Evolutionary conservation across 768 basidiomycete species (phyloP).

Genomic region (Dioszegia crocea): DNA sequence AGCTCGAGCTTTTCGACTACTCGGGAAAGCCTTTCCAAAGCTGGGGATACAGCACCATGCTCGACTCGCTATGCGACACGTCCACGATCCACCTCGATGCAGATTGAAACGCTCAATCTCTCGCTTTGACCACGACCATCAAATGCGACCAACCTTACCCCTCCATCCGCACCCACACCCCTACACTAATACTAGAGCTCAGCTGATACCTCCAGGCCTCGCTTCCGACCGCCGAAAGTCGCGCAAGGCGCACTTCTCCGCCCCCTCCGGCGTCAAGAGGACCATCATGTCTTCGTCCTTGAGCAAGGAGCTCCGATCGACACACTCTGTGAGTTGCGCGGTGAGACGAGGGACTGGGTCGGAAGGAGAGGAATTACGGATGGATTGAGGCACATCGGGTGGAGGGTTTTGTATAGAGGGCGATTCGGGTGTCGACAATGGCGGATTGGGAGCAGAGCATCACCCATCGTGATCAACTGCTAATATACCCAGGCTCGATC

Average conservation of each 20-base stretch:
- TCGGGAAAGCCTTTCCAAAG: too few relatives aligned
- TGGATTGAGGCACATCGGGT: too few relatives aligned
- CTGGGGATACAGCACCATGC: too few relatives aligned
- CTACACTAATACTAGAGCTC: too few relatives aligned
- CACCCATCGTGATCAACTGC: background rate
- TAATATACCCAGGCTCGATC: constrained; percentile 58
- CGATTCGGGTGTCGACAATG: background rate
- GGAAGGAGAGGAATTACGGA: background rate
- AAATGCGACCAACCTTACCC: too few relatives aligned
- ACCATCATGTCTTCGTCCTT: constrained; percentile 97
- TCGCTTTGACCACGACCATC: too few relatives aligned
- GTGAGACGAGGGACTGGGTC: constrained; percentile 33
- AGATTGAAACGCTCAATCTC: too few relatives aligned
- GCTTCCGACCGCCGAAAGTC: constrained; percentile 75
- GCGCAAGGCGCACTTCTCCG: constrained; percentile 95
- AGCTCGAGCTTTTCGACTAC: too few relatives aligned
- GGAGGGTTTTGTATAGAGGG: too few relatives aligned
- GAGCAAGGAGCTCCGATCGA: constrained; percentile 86
- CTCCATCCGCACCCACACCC: too few relatives aligned
- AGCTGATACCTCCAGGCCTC: constrained; percentile 31
- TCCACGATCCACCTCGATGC: too few relatives aligned
- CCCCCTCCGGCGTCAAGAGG: constrained; percentile 89
- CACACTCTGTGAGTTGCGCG: constrained; percentile 68
- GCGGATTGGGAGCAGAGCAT: background rate
- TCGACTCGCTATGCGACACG: too few relatives aligned